Evolutionary conservation across 1,284 basidiomycete species (phyloP).

Genomic region (Sporisorium reilianum): DNA sequence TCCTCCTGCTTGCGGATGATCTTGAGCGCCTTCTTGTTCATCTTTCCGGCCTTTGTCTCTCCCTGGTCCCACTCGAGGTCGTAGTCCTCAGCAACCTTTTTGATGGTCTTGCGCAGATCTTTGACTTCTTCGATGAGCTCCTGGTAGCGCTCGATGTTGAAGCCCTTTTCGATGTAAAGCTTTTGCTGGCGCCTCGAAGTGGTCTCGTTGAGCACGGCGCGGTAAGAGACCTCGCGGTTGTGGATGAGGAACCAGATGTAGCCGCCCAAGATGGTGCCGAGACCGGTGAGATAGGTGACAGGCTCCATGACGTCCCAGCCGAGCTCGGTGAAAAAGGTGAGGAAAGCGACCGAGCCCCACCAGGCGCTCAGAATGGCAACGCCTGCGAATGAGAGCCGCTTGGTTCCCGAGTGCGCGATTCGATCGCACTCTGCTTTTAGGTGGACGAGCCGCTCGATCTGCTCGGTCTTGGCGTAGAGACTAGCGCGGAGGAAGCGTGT

Average conservation of each 20-base stretch:
- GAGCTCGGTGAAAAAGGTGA: slow-evolving; percentile 58
- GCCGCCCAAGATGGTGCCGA: slow-evolving; percentile 58
- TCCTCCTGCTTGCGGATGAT: slow-evolving; percentile 56
- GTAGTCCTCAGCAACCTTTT: slow-evolving; percentile 61
- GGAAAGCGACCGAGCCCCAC: slow-evolving; percentile 57
- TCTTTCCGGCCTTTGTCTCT: slow-evolving; percentile 52
- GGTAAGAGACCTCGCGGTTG: slow-evolving; percentile 60
- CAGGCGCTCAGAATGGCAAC: slow-evolving; percentile 52
- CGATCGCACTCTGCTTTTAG: slow-evolving; percentile 61
- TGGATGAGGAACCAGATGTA: slow-evolving; percentile 63
- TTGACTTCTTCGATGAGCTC: slow-evolving; percentile 63
- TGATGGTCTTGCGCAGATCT: slow-evolving; percentile 56
- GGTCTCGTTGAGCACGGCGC: slow-evolving; percentile 62
- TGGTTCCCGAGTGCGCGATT: slow-evolving; percentile 52
- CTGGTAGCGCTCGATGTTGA: slow-evolving; percentile 57
- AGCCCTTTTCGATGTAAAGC: slow-evolving; percentile 59
- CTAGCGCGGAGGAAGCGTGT: slow-evolving; percentile 54
- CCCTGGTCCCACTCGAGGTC: slow-evolving; percentile 65
- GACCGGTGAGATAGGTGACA: slow-evolving; percentile 59
- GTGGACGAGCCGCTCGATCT: slow-evolving; percentile 56
- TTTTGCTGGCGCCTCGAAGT: slow-evolving; percentile 57
- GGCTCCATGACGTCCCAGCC: slow-evolving; percentile 61
- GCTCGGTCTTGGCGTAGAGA: slow-evolving; percentile 54
- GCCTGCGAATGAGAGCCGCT: slow-evolving; percentile 56
- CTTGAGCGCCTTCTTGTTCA: slow-evolving; percentile 59